These are phyloP conservation scores for Beauveria sp. DNA, from an alignment of 2,329 filamentous ascomycete genomes.

Conservation along the genomic window DNA sequence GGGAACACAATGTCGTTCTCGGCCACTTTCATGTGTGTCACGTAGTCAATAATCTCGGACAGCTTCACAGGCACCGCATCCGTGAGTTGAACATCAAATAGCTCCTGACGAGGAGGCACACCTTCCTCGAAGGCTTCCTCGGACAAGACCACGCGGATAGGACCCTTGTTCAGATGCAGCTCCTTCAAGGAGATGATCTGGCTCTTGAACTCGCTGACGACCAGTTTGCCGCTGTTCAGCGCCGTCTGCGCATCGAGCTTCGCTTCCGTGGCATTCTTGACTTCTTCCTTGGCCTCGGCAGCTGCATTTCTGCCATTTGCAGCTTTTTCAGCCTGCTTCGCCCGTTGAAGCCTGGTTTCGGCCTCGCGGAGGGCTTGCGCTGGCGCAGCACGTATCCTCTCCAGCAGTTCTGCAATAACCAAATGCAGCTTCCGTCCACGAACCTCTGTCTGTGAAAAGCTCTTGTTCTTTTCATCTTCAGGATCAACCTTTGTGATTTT, in stretches of 20 bases:
- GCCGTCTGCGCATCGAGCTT: background rate
- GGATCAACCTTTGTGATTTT: constrained; percentile 23
- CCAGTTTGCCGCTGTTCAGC: constrained; percentile 15
- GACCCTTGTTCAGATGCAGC: constrained; percentile 27
- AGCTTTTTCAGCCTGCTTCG: background rate
- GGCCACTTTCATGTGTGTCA: constrained; percentile 33
- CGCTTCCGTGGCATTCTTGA: background rate
- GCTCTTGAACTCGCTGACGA: constrained; percentile 44
- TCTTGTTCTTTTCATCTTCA: constrained; percentile 11
- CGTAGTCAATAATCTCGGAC: constrained; percentile 34
- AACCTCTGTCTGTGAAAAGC: constrained; percentile 21
- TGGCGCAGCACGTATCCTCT: constrained; percentile 22
- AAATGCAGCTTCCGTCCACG: constrained; percentile 36
- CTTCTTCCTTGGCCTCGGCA: background rate
- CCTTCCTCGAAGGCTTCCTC: constrained; percentile 21
- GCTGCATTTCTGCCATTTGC: background rate
- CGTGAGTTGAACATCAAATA: constrained; percentile 34
- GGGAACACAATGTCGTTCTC: constrained; percentile 34
- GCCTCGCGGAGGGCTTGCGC: background rate
- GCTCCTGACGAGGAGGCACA: background rate
- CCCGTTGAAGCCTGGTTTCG: background rate
- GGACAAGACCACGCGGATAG: constrained; percentile 27
- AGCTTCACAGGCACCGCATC: constrained; percentile 31
- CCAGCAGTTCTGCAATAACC: constrained; percentile 32
- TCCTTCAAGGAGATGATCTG: constrained; percentile 34